Base-by-base conservation (phyloP, 192 early-diverging fungal genomes). In the Podila clonocystis region DNA sequence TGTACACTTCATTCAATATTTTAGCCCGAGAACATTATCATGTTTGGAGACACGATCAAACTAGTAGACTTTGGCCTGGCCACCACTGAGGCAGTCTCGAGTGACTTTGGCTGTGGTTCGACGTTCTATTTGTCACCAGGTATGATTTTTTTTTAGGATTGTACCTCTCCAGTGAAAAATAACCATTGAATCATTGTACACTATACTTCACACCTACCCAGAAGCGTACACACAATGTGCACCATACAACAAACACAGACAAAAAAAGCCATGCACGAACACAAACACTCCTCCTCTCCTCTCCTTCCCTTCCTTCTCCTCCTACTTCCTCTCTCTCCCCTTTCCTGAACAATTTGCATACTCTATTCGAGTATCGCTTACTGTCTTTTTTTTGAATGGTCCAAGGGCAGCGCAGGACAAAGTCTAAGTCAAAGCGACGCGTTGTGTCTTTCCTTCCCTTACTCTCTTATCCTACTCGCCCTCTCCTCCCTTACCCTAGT, bases 11-110 rank as follows among this genome's bases (percentile, higher is more conserved):
- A 1, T 55, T 5, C n/a, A 55, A 24, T 55, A 17, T 55, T 50
- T 52, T 73, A 95, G 82, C 93, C 93, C n/a, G 94, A 95, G 70
- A 95, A 95, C 58, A 91, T 95, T 22, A 78, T 94, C 33, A 82
- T 94, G 15, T 87, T 87, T 41, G 85, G 85, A 41, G 69, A 80
- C 30, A 82, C 90, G 58, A 87, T 95, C 77, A 99, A 96, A 85
- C 88, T 99, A 48, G 91, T 94, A 11, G 97, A 99, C 82, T 99
- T 99, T 90, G 97, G 97, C 7, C 82, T 99, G 70, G 94, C 97
- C 41, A 97, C 82, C 68, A 87, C 76, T 63, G 90, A 79, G 61
- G 72, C 57, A 62, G 89, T 64, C 89, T 95, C 94, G 64, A 88
- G 73, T 84, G 93, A 74, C 84, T 94, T 82, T 95, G 96, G 86